Percentiles rank a stretch among this genome's conserved stretches.
These are phyloP conservation scores for Sporothrix luriei DNA, from an alignment of 2,329 filamentous ascomycete species.

Conservation along the genomic window DNA sequence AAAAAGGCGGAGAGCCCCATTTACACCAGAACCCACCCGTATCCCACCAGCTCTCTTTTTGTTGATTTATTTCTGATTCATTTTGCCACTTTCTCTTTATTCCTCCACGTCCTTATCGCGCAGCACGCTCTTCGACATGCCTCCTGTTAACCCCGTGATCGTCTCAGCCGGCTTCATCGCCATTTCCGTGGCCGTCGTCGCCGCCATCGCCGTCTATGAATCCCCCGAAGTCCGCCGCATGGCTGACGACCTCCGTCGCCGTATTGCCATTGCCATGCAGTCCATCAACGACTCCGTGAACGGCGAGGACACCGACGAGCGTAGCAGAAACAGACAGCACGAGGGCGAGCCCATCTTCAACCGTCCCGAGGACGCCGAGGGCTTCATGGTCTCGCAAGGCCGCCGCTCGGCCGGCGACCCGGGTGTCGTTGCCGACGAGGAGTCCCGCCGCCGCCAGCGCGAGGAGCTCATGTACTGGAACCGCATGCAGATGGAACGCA, in stretches of 20 bases:
- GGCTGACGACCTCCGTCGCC: constrained; percentile 62
- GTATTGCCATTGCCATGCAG: constrained; percentile 63
- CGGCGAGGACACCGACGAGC: constrained; percentile 39
- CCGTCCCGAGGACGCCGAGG: constrained; percentile 66
- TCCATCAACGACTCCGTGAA: constrained; percentile 61
- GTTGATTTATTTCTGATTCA: not conserved
- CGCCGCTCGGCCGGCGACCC: constrained; percentile 43
- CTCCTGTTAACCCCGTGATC: constrained; percentile 58
- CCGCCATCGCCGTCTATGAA: constrained; percentile 64
- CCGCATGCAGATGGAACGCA: constrained; percentile 54
- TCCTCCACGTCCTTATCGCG: not conserved
- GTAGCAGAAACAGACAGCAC: constrained; percentile 30
- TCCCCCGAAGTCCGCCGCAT: constrained; percentile 64
- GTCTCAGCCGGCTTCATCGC: constrained; percentile 62
- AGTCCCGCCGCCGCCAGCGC: constrained; percentile 61
- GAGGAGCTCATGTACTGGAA: constrained; percentile 71
- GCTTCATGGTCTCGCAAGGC: constrained; percentile 59
- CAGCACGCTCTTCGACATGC: constrained; percentile 47
- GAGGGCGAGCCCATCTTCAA: constrained; percentile 61
- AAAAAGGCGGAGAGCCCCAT: constrained; percentile 10
- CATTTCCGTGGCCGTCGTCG: constrained; percentile 59
- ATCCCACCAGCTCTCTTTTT: not conserved
- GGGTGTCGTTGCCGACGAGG: constrained; percentile 64
- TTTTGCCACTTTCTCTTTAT: not conserved
- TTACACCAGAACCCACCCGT: not conserved